These are phyloP conservation scores for Rhododendron williamsianum DNA, from an alignment of 148 eudicot species.

Conservation along the genomic window DNA sequence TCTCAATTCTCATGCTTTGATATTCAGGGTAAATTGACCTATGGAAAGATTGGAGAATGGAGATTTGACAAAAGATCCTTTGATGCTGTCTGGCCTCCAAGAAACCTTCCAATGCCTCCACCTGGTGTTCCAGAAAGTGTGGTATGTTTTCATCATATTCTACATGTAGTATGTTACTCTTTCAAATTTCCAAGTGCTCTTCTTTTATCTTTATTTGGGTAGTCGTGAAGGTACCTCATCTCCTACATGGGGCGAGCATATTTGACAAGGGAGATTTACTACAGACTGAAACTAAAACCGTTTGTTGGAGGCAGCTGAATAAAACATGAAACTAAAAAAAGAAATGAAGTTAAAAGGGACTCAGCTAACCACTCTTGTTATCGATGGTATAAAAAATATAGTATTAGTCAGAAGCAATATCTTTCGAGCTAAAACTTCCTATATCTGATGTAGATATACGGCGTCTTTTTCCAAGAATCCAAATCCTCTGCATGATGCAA, in stretches of 20 bases:
- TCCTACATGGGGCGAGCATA: neutral
- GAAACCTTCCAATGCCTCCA: constrained; percentile 88
- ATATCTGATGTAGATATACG: neutral
- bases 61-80: constrained; percentile 96
- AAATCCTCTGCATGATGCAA: neutral
- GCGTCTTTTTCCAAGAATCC: neutral
- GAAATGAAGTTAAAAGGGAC: neutral
- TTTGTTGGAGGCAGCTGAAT: neutral
- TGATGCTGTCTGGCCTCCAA: constrained; percentile 59
- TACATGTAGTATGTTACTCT: neutral
- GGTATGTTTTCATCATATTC: constrained; percentile 42
- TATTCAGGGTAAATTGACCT: constrained; percentile 75
- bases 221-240: neutral
- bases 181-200: neutral
- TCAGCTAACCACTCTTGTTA: neutral
- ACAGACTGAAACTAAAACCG: neutral
- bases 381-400: neutral
- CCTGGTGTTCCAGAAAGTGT: constrained; percentile 97
- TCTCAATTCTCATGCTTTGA: neutral
- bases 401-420: neutral
- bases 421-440: neutral
- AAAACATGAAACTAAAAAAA: neutral
- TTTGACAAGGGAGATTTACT: neutral
- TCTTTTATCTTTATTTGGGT: neutral
- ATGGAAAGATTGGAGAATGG: constrained; percentile 98